Evolutionary conservation across 192 early-diverging fungal genomes (phyloP), one percentile per base, ranked within the genome.

Genomic region (Dispira parvispora): DNA sequence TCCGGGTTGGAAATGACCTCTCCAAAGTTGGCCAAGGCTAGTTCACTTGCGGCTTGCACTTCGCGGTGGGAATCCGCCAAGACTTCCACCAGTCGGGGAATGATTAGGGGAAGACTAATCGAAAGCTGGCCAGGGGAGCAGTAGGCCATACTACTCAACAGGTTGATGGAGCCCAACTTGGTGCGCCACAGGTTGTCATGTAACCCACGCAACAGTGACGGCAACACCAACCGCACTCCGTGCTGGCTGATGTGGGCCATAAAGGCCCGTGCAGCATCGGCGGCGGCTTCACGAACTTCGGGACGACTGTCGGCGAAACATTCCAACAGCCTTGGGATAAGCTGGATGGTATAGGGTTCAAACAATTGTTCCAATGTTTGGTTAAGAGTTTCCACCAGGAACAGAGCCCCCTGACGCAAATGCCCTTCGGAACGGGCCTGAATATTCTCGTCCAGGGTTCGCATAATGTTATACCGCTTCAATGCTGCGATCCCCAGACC

Each of bases 1-100:
- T 99, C 96, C 12, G 96, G 96, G 64, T 98, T 99, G 63, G 87
- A 90, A 69, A 99, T 99, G 28, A 99, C 94, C 45, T 89, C 81
- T 53, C 95, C 96, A 63, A 99, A 98, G 42, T 77, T 75, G 61
- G 82, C 78, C 63, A 99, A 75, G 0, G 96, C 88, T 20, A 82
- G 75, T 53, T 87, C 84, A 0, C 92, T 92, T 20, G 95, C 78
- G 23, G 84, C 81, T 58, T 90, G 87, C 2, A 99, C 96, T 63
- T 92, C 88, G 23, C 79, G 75, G 63, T 99, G 96, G 3, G 96
- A 87, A 67, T 99, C 96, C 0, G 88, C 83, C 61, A 98, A 77
- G 23, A 90, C 93, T 52, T 96, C 87, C 62, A 90, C 86, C 57
- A 99, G 80, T 63, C 87, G 78, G 21, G 96, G 96, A 63, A 99